Percentiles rank a stretch among this genome's conserved stretches.
These are phyloP conservation scores for Arabidopsis arenosa DNA, from an alignment of 345 rosid species.

Conservation along the genomic window DNA sequence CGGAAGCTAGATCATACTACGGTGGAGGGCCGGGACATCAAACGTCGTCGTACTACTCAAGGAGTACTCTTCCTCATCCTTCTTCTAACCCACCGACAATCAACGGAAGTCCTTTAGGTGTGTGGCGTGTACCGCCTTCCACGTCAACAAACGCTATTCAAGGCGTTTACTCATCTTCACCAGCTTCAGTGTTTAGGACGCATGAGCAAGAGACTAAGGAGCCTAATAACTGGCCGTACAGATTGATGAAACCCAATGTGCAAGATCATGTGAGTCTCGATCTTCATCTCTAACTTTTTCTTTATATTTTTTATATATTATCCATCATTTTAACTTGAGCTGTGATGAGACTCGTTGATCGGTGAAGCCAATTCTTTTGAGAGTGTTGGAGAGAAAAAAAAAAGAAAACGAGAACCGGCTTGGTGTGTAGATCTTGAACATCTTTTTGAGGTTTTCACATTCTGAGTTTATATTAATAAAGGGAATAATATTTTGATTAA, in stretches of 20 bases:
- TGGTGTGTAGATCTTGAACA: slow-evolving; percentile 39
- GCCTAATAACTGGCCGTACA: slow-evolving; percentile 32
- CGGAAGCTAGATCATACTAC: slow-evolving; percentile 53
- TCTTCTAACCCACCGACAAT: slow-evolving; percentile 51
- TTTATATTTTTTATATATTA: not conserved
- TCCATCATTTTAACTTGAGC: slow-evolving; percentile 15
- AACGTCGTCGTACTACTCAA: slow-evolving; percentile 60
- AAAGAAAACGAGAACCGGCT: slow-evolving; percentile 15
- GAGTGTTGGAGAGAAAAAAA: not conserved
- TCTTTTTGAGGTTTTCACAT: slow-evolving; percentile 9
- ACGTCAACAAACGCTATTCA: slow-evolving; percentile 42
- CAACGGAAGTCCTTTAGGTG: slow-evolving; percentile 75
- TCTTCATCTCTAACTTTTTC: slow-evolving; percentile 73
- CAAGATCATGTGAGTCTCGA: slow-evolving; percentile 96
- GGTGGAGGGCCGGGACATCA: slow-evolving; percentile 52
- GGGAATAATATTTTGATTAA: slow-evolving; percentile 11
- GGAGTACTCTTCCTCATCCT: slow-evolving; percentile 44
- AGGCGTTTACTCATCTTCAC: slow-evolving; percentile 37
- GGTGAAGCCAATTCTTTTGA: slow-evolving; percentile 24
- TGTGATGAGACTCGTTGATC: slow-evolving; percentile 31
- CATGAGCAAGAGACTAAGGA: slow-evolving; percentile 34
- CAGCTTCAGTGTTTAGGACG: slow-evolving; percentile 31
- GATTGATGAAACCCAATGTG: slow-evolving; percentile 54
- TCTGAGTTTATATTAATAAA: slow-evolving; percentile 37
- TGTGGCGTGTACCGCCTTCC: slow-evolving; percentile 73